phyloP scores from a whole-genome alignment of 257 asterid species.

The Solanum corneliomulleri region DNA sequence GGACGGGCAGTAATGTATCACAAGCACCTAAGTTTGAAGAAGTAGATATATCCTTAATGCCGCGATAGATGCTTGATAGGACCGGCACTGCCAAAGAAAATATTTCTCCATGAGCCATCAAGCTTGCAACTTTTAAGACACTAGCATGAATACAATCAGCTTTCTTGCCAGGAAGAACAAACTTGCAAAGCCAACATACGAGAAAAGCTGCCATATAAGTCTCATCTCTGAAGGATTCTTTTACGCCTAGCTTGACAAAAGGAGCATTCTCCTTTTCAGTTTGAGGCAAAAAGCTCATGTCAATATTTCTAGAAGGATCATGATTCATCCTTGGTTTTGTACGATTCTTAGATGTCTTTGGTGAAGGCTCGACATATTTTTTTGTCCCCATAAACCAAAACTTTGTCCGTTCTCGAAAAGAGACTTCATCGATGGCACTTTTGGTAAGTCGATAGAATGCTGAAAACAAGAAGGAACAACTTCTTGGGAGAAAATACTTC shows the following conservation, averaged over 20 bases:
- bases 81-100: not conserved
- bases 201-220: not conserved
- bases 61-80: not conserved
- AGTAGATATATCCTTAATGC: not conserved
- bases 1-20: not conserved
- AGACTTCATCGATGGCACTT: too few species aligned
- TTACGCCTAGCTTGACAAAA: not conserved
- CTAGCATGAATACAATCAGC: too few species aligned
- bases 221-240: not conserved
- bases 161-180: not conserved
- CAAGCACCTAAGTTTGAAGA: not conserved
- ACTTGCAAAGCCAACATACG: not conserved
- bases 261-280: not conserved
- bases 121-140: not conserved
- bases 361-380: too few species aligned
- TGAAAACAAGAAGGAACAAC: too few species aligned
- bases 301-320: too few species aligned
- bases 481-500: too few species aligned
- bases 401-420: too few species aligned
- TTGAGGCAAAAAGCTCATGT: too few species aligned
- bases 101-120: not conserved
- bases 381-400: too few species aligned
- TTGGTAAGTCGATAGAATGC: too few species aligned
- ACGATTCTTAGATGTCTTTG: too few species aligned
- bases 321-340: too few species aligned